A percentile compares a stretch with the other conserved stretches of the same genome.
Conservation (phyloP, 2,329 filamentous ascomycete genomes). For the Penicillium capsulatum region DNA sequence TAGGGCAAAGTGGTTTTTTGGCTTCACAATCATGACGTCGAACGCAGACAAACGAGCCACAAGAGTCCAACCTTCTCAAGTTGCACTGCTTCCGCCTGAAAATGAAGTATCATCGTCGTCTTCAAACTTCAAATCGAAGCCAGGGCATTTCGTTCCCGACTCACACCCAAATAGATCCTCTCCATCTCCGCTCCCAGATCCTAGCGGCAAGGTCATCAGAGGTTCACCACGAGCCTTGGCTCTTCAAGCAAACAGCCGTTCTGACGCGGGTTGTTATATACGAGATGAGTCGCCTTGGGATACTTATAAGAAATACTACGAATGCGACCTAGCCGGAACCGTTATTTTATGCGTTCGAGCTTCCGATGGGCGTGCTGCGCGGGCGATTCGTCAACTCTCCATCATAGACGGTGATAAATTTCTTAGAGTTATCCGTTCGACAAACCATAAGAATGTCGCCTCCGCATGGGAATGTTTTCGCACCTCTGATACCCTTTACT, state of each 20-base stretch:
- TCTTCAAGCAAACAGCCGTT: neutral
- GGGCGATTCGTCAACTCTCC: neutral
- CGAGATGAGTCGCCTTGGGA: neutral
- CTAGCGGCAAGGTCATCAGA: neutral
- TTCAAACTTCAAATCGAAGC: too few species aligned
- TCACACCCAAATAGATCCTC: neutral
- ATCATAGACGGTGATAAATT: conserved; percentile 6
- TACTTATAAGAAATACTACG: neutral
- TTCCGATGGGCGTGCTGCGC: neutral
- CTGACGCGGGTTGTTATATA: neutral
- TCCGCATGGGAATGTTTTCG: conserved; percentile 6
- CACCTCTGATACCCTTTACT: conserved; percentile 7
- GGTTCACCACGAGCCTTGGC: neutral
- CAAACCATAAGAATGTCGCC: conserved; percentile 12
- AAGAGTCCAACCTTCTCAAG: too few species aligned
- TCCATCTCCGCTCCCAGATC: neutral
- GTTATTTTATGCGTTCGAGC: neutral
- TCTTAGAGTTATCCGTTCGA: conserved; percentile 4
- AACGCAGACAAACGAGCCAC: too few species aligned
- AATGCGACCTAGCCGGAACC: neutral
- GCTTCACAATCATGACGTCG: too few species aligned
- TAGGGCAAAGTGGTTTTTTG: too few species aligned
- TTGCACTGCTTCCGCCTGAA: too few species aligned
- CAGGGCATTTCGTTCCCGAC: neutral
- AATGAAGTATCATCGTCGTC: too few species aligned